Evolutionary conservation across 176 grass and related monocot species (phyloP), one percentile per base, ranked within the genome.

Genomic region (Cocos nucifera): DNA sequence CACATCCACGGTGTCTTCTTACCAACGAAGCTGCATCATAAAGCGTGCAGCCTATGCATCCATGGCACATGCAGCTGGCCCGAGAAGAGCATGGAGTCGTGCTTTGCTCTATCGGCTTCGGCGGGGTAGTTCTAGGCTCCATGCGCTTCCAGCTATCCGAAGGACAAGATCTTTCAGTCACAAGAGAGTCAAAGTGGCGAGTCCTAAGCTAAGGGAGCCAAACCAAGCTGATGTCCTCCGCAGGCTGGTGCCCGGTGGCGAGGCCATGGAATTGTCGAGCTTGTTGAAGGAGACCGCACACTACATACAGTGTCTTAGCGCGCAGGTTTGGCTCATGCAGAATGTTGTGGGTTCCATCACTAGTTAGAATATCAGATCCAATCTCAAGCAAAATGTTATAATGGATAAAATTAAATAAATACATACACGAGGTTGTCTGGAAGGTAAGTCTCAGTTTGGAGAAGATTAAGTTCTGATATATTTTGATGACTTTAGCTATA

Each of bases 291-390:
- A 95, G 77, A 84, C 90, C 27, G 90, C 90, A 25, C 83, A 95
- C 60, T 95, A 90, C 73, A 56, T 90, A 52, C 71, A 71, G 64
- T 74, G 64, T 53, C 80, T 95, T 3, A 76, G 75, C 5, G 63
- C 77, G 51, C 90, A 95, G 86, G 86, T 90, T 74, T 80, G 79
- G 73, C 77, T 95, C 74, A 95, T 95, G 90, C 77, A 87, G 70
- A 75, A 74, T 61, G 71, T 95, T 66, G 83, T 86, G 65, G 83
- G 84, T 77, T 65, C 74, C 21, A 75, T 86, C 74, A 79, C 86
- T 57, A 63, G 32, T 58, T 75, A 74, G 29, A 35, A 35, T 35
- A 35, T 35, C 32, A 35, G 32, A 35, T 35, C 7, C 8, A 35
- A 35, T 35, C 32, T 35, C 8, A 6, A 9, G 6, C 32, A 35